Evolutionary conservation across 768 basidiomycete species (phyloP).

Genomic region (Podaxis mareebaensis): DNA sequence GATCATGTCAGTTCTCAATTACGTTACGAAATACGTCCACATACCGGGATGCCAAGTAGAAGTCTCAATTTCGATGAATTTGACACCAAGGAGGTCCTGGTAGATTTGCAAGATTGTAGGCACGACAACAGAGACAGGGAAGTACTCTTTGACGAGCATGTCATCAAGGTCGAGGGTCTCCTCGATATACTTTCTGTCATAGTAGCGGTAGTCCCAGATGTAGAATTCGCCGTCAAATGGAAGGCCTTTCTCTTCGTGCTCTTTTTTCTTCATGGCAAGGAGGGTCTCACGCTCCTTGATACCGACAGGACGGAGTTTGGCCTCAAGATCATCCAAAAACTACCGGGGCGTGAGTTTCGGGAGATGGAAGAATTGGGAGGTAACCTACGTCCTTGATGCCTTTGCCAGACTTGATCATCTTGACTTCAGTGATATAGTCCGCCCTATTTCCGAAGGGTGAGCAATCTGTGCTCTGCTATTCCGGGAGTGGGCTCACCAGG

Average conservation of each 20-base stretch:
- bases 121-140: conserved; percentile 83
- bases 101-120: conserved; percentile 83
- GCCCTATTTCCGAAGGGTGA: conserved; percentile 42
- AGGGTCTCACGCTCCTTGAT: conserved; percentile 65
- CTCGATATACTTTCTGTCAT: conserved; percentile 67
- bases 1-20: neutral
- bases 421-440: conserved; percentile 80
- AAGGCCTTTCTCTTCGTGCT: conserved; percentile 57
- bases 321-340: conserved; percentile 80
- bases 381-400: conserved; percentile 55
- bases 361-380: neutral
- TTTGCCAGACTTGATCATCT: conserved; percentile 78
- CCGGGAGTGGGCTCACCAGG: conserved; percentile 43
- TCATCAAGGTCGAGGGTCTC: conserved; percentile 71
- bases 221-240: conserved; percentile 75
- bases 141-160: conserved; percentile 82
- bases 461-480: neutral
- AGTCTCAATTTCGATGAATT: conserved; percentile 64
- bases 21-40: conserved; percentile 13
- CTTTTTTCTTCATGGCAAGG: conserved; percentile 73
- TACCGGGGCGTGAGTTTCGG: conserved; percentile 24
- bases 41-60: conserved; percentile 80
- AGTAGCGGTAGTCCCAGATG: conserved; percentile 85
- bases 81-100: conserved; percentile 77
- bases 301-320: conserved; percentile 73